Evolutionary conservation across 1,139 yeast genomes (phyloP).

Genomic region (Saccharomyces pastorianus): DNA sequence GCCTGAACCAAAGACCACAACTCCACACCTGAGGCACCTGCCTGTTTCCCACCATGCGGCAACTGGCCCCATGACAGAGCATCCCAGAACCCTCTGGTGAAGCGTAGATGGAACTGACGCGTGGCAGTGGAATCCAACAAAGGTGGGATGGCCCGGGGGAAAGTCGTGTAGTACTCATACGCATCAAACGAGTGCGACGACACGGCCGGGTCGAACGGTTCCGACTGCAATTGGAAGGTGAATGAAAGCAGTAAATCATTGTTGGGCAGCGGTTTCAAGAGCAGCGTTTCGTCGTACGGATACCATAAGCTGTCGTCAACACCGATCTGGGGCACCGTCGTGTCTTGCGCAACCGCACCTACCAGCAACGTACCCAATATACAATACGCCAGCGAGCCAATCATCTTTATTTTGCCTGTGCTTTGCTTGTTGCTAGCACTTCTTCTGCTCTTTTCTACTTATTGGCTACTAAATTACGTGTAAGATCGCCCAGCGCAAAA

Average conservation of each 20-base stretch:
- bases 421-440: background rate
- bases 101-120: constrained; percentile 71
- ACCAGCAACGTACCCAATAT: background rate
- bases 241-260: constrained; percentile 56
- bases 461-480: background rate
- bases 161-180: constrained; percentile 55
- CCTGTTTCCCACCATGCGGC: constrained; percentile 59
- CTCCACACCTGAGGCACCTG: constrained; percentile 97
- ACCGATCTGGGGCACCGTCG: background rate
- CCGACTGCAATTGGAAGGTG: constrained; percentile 54
- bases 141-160: constrained; percentile 79
- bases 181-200: constrained; percentile 20
- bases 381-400: background rate
- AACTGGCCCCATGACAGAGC: constrained; percentile 78
- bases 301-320: constrained; percentile 16
- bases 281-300: constrained; percentile 52
- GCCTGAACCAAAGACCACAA: constrained; percentile 83
- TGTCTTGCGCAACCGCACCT: background rate
- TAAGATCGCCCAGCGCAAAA: background rate
- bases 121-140: constrained; percentile 59
- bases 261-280: constrained; percentile 60
- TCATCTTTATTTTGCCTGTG: background rate
- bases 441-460: background rate
- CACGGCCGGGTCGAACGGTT: constrained; percentile 31
- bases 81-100: constrained; percentile 96